Evolutionary conservation across 1,139 yeast species (phyloP).

Genomic region (Candida glucosophila): DNA sequence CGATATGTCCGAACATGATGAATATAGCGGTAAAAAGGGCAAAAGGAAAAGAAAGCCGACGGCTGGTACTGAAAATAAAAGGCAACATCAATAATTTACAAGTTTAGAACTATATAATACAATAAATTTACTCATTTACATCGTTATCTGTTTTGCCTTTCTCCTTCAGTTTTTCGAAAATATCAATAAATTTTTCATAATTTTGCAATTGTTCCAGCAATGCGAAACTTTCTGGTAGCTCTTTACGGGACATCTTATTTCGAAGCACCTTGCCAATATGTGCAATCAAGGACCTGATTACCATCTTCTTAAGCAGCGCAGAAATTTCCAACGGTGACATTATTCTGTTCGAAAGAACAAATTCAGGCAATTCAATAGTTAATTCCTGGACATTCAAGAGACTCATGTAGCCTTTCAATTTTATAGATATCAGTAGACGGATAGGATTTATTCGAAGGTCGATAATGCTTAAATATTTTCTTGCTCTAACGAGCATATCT

Average conservation of each 20-base stretch:
- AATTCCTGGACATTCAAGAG: constrained; percentile 57
- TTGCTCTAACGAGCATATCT: constrained; percentile 53
- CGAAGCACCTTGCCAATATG: constrained; percentile 53
- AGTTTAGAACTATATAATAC: neutral
- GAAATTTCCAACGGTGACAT: constrained; percentile 50
- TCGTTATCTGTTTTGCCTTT: neutral
- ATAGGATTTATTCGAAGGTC: constrained; percentile 39
- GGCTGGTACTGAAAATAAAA: constrained; percentile 25
- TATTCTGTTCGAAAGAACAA: constrained; percentile 38
- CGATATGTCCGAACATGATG: constrained; percentile 32
- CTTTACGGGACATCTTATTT: constrained; percentile 34
- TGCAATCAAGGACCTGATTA: constrained; percentile 43
- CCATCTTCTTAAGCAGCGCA: constrained; percentile 39
- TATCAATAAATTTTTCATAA: constrained; percentile 19
- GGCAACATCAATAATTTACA: constrained; percentile 25
- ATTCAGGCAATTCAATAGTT: constrained; percentile 43
- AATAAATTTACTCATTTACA: constrained; percentile 1
- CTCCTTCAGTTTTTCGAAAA: too few species aligned
- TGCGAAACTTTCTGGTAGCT: neutral
- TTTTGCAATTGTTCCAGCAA: constrained; percentile 19
- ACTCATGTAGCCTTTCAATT: constrained; percentile 43
- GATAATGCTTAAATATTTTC: constrained; percentile 48
- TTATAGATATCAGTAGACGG: constrained; percentile 47
- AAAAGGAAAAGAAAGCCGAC: constrained; percentile 28
- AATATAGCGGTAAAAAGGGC: constrained; percentile 19